phyloP scores from a whole-genome alignment of 805 yeast species.

The Barnettozyma pratensis region DNA sequence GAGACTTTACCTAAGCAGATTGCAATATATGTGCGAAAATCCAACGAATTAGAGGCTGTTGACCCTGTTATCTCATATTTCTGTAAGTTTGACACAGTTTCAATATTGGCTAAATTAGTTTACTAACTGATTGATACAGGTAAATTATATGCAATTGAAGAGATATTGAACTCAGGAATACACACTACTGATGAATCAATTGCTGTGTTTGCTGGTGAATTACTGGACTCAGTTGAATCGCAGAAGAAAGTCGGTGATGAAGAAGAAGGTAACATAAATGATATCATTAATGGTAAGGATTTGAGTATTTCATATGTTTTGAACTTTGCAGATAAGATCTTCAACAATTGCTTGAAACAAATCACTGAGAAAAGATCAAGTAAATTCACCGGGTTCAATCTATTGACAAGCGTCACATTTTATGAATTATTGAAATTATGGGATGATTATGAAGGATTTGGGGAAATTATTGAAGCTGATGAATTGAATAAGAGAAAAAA shows the following conservation, averaged over 20 bases:
- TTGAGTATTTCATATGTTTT: slow-evolving; percentile 51
- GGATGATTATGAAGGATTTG: slow-evolving; percentile 19
- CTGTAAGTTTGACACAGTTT: slow-evolving; percentile 36
- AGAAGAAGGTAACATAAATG: slow-evolving; percentile 28
- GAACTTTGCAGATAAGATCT: slow-evolving; percentile 53
- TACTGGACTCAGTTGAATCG: slow-evolving; percentile 69
- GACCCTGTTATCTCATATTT: slow-evolving; percentile 72
- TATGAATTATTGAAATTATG: slow-evolving; percentile 45
- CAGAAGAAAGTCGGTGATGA: slow-evolving; percentile 37
- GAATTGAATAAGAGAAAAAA: slow-evolving; percentile 38
- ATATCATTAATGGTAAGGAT: slow-evolving; percentile 53
- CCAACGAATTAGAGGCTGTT: slow-evolving; percentile 48
- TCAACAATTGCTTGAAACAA: slow-evolving; percentile 47
- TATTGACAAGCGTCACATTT: slow-evolving; percentile 52
- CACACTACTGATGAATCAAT: slow-evolving; percentile 53
- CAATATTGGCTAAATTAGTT: no score
- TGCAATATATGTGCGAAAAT: slow-evolving; percentile 41
- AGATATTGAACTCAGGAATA: slow-evolving; percentile 53
- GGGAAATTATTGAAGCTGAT: slow-evolving; percentile 25
- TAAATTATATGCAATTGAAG: slow-evolving; percentile 64
- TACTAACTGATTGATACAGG: slow-evolving; percentile 8
- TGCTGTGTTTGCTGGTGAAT: slow-evolving; percentile 51
- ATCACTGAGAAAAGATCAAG: slow-evolving; percentile 38
- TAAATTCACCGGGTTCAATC: slow-evolving; percentile 43
- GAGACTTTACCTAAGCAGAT: slow-evolving; percentile 26